These are phyloP conservation scores for Dendrobium catenatum DNA, from an alignment of 106 monocot genomes.

Conservation along the genomic window DNA sequence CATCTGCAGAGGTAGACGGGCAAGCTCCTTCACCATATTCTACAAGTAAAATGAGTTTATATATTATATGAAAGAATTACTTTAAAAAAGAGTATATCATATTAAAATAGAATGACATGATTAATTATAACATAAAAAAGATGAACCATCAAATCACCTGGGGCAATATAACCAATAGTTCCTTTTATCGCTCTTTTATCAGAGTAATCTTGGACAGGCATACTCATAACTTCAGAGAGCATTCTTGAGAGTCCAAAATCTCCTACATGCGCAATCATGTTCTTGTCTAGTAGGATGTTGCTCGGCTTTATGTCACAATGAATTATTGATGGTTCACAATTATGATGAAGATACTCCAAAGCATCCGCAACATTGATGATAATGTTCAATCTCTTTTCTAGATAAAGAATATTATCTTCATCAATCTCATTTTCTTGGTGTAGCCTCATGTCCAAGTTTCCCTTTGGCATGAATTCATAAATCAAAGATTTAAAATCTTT, in stretches of 20 bases:
- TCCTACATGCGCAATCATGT: conserved; percentile 32
- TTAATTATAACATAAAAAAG: neutral
- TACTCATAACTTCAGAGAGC: neutral
- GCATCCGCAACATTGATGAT: conserved; percentile 37
- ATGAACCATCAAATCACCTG: neutral
- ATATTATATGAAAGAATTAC: neutral
- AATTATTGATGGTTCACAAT: conserved; percentile 15
- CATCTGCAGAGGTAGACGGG: conserved; percentile 9
- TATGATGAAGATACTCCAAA: conserved; percentile 47
- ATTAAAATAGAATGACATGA: neutral
- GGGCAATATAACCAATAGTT: conserved; percentile 1
- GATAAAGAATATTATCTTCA: neutral
- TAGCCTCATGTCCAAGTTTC: conserved; percentile 25
- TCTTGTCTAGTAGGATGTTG: conserved; percentile 21
- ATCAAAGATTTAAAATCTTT: conserved; percentile 36
- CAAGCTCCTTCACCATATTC: conserved; percentile 9
- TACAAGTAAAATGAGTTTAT: neutral
- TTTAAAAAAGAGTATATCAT: no score
- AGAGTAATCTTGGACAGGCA: neutral
- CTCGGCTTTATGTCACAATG: conserved; percentile 43
- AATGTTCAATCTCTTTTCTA: conserved; percentile 26
- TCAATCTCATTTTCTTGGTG: neutral
- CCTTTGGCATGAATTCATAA: conserved; percentile 24
- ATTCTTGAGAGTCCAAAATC: conserved; percentile 42
- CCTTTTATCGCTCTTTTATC: neutral